Percentiles rank a stretch among this genome's conserved stretches.
Conservation (phyloP, 148 eudicot genomes). For the Amaranthus hypochondriacus region DNA sequence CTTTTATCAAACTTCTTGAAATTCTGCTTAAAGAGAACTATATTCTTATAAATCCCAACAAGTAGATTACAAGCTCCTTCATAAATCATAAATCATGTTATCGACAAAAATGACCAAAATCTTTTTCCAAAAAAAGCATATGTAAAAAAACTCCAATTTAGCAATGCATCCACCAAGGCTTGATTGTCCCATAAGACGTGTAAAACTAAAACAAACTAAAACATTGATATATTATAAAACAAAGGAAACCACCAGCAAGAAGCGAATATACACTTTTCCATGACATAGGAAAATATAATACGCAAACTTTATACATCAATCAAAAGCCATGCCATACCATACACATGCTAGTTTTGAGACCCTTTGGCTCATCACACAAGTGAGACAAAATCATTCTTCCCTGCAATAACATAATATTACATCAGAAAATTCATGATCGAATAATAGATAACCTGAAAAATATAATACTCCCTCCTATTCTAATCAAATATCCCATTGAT, state of each 20-base stretch:
- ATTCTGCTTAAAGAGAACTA: too few relatives aligned
- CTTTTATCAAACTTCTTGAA: neutral
- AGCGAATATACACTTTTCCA: neutral
- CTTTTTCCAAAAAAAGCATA: neutral
- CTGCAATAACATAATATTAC: constrained; percentile 41
- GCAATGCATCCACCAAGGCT: neutral
- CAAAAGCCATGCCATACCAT: constrained; percentile 54
- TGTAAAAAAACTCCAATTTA: neutral
- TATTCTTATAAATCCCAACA: too few relatives aligned
- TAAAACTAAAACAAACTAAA: neutral
- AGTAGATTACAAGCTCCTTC: too few relatives aligned
- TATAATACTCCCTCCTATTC: neutral
- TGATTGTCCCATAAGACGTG: neutral
- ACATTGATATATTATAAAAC: neutral
- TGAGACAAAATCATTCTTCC: constrained; percentile 94
- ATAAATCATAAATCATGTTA: too few relatives aligned
- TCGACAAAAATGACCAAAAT: too few relatives aligned
- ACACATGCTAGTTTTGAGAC: constrained; percentile 93
- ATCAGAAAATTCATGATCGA: constrained; percentile 14
- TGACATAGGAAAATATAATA: neutral
- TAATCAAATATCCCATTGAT: too few relatives aligned
- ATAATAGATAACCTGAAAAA: neutral
- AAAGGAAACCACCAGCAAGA: constrained; percentile 3
- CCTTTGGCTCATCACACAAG: constrained; percentile 97
- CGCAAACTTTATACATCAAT: neutral